phyloP scores from a whole-genome alignment of 371 early-diverging fungal genomes.

The Mortierella sp. region DNA sequence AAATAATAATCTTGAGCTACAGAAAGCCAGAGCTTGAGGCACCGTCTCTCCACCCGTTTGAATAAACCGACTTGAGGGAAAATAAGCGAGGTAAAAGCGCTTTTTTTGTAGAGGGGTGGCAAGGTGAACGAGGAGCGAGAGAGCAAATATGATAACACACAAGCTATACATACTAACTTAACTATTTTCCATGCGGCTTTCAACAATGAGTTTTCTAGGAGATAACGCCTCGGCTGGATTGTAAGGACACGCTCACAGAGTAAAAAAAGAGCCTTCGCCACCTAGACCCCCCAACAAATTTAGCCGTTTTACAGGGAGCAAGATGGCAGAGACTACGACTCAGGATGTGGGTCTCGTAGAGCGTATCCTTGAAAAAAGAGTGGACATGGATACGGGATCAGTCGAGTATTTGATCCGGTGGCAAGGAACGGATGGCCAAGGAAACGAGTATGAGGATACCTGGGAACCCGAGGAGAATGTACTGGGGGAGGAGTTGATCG shows the following conservation, averaged over 20 bases:
- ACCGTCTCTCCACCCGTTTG: too few relatives aligned
- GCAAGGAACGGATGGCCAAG: slow-evolving; percentile 49
- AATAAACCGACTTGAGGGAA: not conserved
- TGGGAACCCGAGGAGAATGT: slow-evolving; percentile 57
- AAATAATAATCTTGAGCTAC: not conserved
- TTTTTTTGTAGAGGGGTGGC: not conserved
- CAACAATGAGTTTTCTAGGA: not conserved
- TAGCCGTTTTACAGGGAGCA: not conserved
- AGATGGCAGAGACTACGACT: slow-evolving; percentile 29
- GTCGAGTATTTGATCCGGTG: slow-evolving; percentile 48
- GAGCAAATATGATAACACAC: not conserved
- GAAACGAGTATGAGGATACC: slow-evolving; percentile 40
- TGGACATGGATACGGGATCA: slow-evolving; percentile 34
- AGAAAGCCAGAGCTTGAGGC: not conserved
- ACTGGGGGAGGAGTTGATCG: slow-evolving; percentile 50
- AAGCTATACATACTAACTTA: not conserved
- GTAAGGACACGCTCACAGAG: not conserved
- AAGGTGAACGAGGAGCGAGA: not conserved
- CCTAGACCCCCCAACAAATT: not conserved
- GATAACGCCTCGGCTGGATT: not conserved
- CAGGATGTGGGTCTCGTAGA: slow-evolving; percentile 54
- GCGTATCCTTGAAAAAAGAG: slow-evolving; percentile 46
- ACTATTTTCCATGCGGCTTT: not conserved
- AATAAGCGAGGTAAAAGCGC: not conserved
- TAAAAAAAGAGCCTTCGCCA: not conserved